Evolutionary conservation across 2,329 filamentous ascomycete genomes (phyloP).

Genomic region (Diaporthe sp.): DNA sequence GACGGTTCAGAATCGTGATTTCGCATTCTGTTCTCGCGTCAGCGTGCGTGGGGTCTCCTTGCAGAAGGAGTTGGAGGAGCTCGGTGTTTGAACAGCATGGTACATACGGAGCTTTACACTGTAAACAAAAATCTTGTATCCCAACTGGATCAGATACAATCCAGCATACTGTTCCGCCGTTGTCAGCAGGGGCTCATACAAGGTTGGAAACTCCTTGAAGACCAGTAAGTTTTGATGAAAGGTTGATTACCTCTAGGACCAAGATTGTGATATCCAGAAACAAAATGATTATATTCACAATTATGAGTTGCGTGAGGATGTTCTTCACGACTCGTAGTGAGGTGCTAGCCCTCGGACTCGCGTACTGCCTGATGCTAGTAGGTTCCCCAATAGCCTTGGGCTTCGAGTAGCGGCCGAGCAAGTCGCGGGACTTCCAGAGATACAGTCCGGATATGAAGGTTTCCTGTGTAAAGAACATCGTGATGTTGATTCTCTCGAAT

Average conservation of each 20-base stretch:
- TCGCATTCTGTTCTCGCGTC: constrained; percentile 27
- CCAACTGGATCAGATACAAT: background rate
- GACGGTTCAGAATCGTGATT: constrained; percentile 35
- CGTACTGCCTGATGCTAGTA: background rate
- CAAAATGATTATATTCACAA: constrained; percentile 14
- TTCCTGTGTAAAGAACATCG: constrained; percentile 59
- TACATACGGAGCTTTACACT: constrained; percentile 34
- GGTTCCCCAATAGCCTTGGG: constrained; percentile 37
- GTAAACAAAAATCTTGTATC: constrained; percentile 26
- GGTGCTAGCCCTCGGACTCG: background rate
- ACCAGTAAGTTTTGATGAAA: background rate
- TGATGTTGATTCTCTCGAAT: constrained; percentile 60
- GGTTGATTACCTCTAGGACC: background rate
- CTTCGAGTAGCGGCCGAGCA: constrained; percentile 44
- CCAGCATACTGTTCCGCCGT: background rate
- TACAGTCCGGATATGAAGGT: constrained; percentile 57
- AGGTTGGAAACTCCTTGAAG: too few species aligned
- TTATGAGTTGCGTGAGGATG: constrained; percentile 12
- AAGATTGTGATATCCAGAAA: constrained; percentile 8
- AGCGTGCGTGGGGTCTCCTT: background rate
- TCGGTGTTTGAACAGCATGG: background rate
- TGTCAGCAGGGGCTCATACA: background rate
- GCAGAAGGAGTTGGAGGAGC: rapidly evolving
- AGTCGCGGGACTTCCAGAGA: constrained; percentile 54
- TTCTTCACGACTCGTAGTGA: constrained; percentile 7